Conservation (phyloP, 129 eudicot genomes). For the Calendula officinalis region DNA sequence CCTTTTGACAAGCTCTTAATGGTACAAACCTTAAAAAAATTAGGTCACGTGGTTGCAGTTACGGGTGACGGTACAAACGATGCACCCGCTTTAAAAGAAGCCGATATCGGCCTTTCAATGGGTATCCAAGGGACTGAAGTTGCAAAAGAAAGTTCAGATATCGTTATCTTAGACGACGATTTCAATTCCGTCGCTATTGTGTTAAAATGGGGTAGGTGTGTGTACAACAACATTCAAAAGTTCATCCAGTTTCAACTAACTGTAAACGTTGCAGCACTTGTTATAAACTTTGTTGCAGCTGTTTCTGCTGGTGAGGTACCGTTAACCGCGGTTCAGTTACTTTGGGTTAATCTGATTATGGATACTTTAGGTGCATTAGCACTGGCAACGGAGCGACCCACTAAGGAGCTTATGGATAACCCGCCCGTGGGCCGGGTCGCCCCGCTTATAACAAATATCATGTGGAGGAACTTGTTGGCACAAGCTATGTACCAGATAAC, state of each 20-base stretch:
- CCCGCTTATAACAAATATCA: constrained; percentile 74
- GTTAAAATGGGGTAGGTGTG: constrained; percentile 81
- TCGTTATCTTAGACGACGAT: constrained; percentile 77
- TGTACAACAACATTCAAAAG: constrained; percentile 79
- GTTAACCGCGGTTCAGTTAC: constrained; percentile 65
- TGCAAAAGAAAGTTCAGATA: constrained; percentile 88
- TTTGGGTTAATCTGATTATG: constrained; percentile 89
- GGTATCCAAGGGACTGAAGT: constrained; percentile 92
- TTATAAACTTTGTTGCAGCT: constrained; percentile 74
- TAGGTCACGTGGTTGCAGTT: constrained; percentile 86
- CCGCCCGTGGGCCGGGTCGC: constrained; percentile 76
- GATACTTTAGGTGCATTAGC: constrained; percentile 87
- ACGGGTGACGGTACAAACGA: constrained; percentile 89
- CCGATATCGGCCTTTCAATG: constrained; percentile 89
- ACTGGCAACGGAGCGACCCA: constrained; percentile 74
- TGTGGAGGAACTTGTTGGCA: constrained; percentile 86
- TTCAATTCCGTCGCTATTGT: constrained; percentile 69
- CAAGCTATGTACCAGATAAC: constrained; percentile 69
- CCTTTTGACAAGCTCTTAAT: constrained; percentile 83
- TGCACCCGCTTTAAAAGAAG: constrained; percentile 90
- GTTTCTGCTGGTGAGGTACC: constrained; percentile 86
- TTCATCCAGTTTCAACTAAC: constrained; percentile 87
- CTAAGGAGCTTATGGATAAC: constrained; percentile 66
- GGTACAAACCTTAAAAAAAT: constrained; percentile 76
- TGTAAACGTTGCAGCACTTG: constrained; percentile 87